Conservation (phyloP, 2,329 filamentous ascomycete genomes). For the Sarocladium strictum region DNA sequence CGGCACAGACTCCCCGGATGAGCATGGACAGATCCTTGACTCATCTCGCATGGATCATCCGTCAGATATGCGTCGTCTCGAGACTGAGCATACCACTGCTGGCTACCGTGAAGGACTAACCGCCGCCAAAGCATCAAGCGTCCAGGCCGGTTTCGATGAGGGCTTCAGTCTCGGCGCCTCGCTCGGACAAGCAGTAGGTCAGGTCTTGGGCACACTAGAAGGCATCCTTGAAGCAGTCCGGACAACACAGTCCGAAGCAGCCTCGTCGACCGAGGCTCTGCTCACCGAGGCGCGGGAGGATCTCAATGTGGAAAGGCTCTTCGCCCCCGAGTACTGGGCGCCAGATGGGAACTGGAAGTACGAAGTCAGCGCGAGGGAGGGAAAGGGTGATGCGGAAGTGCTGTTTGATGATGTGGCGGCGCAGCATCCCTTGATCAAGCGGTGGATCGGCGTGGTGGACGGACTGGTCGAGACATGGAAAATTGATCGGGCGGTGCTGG, state of each 20-base stretch:
- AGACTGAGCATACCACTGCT: conserved; percentile 70
- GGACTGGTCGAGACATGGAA: conserved; percentile 26
- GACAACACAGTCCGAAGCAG: conserved; percentile 18
- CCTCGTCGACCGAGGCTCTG: conserved; percentile 23
- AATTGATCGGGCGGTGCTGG: conserved; percentile 26
- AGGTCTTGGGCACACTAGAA: conserved; percentile 70
- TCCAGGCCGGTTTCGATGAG: conserved; percentile 88
- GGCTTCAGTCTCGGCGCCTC: conserved; percentile 81
- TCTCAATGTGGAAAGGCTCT: conserved; percentile 55
- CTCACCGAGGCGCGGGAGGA: conserved; percentile 49
- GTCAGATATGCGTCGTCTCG: conserved; percentile 67
- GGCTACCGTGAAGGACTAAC: conserved; percentile 89
- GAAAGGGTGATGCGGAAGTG: conserved; percentile 18
- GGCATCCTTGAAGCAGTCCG: conserved; percentile 52
- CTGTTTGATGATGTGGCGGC: conserved; percentile 57
- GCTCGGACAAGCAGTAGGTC: conserved; percentile 68
- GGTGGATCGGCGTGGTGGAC: conserved; percentile 46
- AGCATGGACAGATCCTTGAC: conserved; percentile 9
- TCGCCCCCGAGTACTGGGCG: conserved; percentile 61
- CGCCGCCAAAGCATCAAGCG: conserved; percentile 64
- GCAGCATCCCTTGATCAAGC: conserved; percentile 60
- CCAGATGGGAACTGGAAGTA: conserved; percentile 68
- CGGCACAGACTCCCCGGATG: conserved; percentile 15
- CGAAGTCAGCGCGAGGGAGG: conserved; percentile 40
- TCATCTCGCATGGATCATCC: conserved; percentile 27